A percentile compares a stretch with the other conserved stretches of the same genome.
These are phyloP conservation scores for Pichia scutulata DNA, from an alignment of 805 yeast species.

Conservation along the genomic window DNA sequence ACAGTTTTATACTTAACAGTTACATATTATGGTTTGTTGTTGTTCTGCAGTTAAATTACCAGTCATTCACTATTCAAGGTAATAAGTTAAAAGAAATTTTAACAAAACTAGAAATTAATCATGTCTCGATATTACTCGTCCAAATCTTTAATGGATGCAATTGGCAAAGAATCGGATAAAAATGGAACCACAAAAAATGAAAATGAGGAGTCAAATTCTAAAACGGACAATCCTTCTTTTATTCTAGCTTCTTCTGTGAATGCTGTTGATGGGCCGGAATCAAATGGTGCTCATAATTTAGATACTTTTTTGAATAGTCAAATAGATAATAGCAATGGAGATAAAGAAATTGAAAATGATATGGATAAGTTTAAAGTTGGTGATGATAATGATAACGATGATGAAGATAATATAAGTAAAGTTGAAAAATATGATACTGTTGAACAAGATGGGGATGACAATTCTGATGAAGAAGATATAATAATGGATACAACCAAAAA, in stretches of 20 bases:
- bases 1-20: no score
- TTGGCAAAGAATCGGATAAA: constrained; percentile 1
- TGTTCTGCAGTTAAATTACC: not conserved
- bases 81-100: not conserved
- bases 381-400: not conserved
- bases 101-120: not conserved
- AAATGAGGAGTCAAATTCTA: not conserved
- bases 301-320: not conserved
- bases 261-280: not conserved
- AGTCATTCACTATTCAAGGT: not conserved
- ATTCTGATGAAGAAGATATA: not conserved
- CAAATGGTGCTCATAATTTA: not conserved
- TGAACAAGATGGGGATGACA: not conserved
- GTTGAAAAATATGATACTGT: not conserved
- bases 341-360: not conserved
- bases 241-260: not conserved
- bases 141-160: constrained; percentile 1
- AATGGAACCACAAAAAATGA: not conserved
- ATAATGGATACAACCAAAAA: not conserved
- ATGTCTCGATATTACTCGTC: not conserved
- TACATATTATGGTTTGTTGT: no score
- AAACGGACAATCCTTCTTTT: not conserved
- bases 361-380: not conserved
- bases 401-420: not conserved
- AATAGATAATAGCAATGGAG: not conserved